These are phyloP conservation scores for Penicillium verrucosum DNA, from an alignment of 2,329 filamentous ascomycete genomes.

Conservation along the genomic window DNA sequence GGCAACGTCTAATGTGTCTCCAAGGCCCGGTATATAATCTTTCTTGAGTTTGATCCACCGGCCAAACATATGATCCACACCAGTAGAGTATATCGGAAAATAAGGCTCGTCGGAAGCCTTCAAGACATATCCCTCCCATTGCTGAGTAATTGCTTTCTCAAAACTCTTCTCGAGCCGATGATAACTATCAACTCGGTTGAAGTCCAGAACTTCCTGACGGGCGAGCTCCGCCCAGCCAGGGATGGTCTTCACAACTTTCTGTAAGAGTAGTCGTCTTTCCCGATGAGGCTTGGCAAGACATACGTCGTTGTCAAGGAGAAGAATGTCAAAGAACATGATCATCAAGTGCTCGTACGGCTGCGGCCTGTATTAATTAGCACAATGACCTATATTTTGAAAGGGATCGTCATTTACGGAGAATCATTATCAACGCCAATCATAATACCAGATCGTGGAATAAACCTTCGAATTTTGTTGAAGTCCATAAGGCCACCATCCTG, in stretches of 20 bases:
- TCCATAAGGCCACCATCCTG: constrained; percentile 62
- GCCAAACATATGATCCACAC: constrained; percentile 29
- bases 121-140: constrained; percentile 75
- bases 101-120: constrained; percentile 76
- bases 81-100: constrained; percentile 53
- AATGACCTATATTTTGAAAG: background rate
- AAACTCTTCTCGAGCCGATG: constrained; percentile 62
- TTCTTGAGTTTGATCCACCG: constrained; percentile 82
- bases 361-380: constrained; percentile 33
- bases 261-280: constrained; percentile 52
- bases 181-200: constrained; percentile 52
- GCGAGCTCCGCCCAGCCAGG: constrained; percentile 66
- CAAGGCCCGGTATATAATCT: constrained; percentile 74
- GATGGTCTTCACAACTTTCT: constrained; percentile 52
- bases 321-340: constrained; percentile 60
- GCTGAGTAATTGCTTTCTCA: constrained; percentile 60
- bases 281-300: constrained; percentile 48
- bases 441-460: constrained; percentile 69
- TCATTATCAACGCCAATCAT: constrained; percentile 67
- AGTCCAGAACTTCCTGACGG: constrained; percentile 65
- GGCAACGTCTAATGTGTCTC: constrained; percentile 79
- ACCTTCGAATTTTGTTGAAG: constrained; percentile 80
- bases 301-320: constrained; percentile 55
- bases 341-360: constrained; percentile 57
- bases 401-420: constrained; percentile 54